Evolutionary conservation across 176 grass and related monocot genomes (phyloP), one percentile per base, ranked within the genome.

Genomic region (Microstegium vimineum): DNA sequence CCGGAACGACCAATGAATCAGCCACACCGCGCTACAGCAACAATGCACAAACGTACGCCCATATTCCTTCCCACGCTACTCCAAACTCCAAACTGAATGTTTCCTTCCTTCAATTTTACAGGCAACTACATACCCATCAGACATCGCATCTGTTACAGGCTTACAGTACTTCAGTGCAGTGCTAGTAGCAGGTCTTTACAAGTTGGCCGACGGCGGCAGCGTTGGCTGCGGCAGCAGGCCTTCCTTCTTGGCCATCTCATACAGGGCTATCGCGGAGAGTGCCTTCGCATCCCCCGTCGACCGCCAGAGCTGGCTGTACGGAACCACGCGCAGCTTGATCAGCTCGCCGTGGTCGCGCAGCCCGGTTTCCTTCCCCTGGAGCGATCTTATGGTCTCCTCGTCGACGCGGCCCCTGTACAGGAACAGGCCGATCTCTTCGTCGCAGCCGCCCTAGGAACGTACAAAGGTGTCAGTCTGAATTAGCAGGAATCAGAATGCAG

Each of bases 321-420:
- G 92, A 60, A 94, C 59, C 7, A 95, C 86, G 0, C 89, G 85
- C 35, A 98, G 82, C 62, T 95, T 90, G 71, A 98, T 98, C 41
- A 98, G 83, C 79, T 98, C 95, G 16, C 95, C 95, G 7, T 98
- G 90, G 18, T 98, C 86, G 0, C 90, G 87, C 40, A 98, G 67
- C 18, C 95, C 95, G 1, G 91, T 98, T 47, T 98, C 90, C 84
- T 95, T 98, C 46, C 95, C 95, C 47, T 93, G 90, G 36, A 95
- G 90, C 22, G 81, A 69, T 16, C 62, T 66, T 41, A 98, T 83
- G 16, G 77, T 93, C 49, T 91, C 87, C 81, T 88, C 92, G 1
- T 86, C 85, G 3, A 71, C 92, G 1, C 62, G 75, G 0, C 84
- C 86, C 69, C 64, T 88, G 70, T 95, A 95, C 3, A 95, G 89